These are phyloP conservation scores for Lachancea thermotolerans DNA, from an alignment of 805 yeast genomes.

Conservation along the genomic window DNA sequence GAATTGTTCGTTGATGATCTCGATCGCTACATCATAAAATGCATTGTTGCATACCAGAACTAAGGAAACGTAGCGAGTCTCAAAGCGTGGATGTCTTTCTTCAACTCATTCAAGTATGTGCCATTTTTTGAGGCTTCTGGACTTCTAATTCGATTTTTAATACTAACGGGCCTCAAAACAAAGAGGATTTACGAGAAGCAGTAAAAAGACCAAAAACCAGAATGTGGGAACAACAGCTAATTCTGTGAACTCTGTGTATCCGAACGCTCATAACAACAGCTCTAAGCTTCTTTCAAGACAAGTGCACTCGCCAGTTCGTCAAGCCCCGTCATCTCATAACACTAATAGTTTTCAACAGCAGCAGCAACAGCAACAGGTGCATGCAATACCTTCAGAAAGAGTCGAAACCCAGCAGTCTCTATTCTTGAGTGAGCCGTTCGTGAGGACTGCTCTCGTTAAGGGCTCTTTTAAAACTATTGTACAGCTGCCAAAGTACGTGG, in stretches of 20 bases:
- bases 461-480: slow-evolving; percentile 96
- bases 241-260: slow-evolving; percentile 26
- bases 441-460: slow-evolving; percentile 87
- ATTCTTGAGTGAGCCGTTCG: slow-evolving; percentile 87
- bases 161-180: slow-evolving; percentile 1
- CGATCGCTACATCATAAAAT: no score
- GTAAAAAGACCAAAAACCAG: slow-evolving; percentile 40
- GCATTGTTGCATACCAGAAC: no score
- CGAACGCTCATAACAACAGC: slow-evolving; percentile 36
- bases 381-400: slow-evolving; percentile 14
- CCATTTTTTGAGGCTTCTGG: no score
- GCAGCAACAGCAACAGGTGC: slow-evolving; percentile 14
- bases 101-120: slow-evolving; percentile 12
- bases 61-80: no score
- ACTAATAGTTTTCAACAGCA: slow-evolving; percentile 20
- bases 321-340: slow-evolving; percentile 18
- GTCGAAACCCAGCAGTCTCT: slow-evolving; percentile 34
- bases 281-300: slow-evolving; percentile 44
- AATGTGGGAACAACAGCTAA: slow-evolving; percentile 17
- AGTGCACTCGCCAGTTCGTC: slow-evolving; percentile 24
- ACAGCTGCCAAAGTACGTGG: slow-evolving; percentile 90
- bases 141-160: not conserved
- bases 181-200: slow-evolving; percentile 56
- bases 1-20: no score
- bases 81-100: slow-evolving; percentile 7